Evolutionary conservation across 352 stramenopile genomes (phyloP), one percentile per base, ranked within the genome.

Genomic region (Phytophthora megakarya): DNA sequence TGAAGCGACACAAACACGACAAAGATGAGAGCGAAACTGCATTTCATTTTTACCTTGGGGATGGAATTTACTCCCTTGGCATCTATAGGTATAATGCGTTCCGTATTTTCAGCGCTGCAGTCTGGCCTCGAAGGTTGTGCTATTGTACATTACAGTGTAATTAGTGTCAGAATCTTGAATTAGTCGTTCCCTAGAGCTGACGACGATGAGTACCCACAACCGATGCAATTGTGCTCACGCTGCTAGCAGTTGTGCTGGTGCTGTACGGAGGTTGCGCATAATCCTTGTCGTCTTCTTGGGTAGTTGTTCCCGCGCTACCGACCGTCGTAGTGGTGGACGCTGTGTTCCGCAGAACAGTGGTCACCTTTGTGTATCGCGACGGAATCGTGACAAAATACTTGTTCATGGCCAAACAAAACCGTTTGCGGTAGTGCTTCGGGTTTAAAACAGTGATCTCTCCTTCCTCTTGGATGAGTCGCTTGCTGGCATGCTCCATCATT

Each of bases 301-400:
- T 56, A 28, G 28, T 70, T 21, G 56, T 62, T n/a, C 63, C 58
- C 4, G 32, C 55, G 32, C 70, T 73, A 22, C 67, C 63, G 16
- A 65, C 42, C 23, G 56, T 73, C 11, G 56, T 61, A 21, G 49
- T 65, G 19, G 50, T 70, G 6, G 60, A 76, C n/a, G 50, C 60
- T n/a, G 76, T 66, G 25, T 58, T 84, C 28, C 78, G 76, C 23
- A 78, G 57, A 26, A 91, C 75, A 3, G 76, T 90, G 16, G 81
- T 94, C 38, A 94, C 85, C 51, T 91, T 91, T 1, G 85, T 94
- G 63, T 94, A 96, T 5, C 87, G 80, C 22, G 87, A 96, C 13
- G 88, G 88, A 50, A 96, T 92, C 13, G 86, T 89, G 25, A 92
- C 82, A 47, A 96, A 96, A 47, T 96, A 96, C 75, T 94, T 95